Percentiles rank a stretch among this genome's conserved stretches.
phyloP scores from a whole-genome alignment of 176 grass and related monocot genomes.

The Canna indica region DNA sequence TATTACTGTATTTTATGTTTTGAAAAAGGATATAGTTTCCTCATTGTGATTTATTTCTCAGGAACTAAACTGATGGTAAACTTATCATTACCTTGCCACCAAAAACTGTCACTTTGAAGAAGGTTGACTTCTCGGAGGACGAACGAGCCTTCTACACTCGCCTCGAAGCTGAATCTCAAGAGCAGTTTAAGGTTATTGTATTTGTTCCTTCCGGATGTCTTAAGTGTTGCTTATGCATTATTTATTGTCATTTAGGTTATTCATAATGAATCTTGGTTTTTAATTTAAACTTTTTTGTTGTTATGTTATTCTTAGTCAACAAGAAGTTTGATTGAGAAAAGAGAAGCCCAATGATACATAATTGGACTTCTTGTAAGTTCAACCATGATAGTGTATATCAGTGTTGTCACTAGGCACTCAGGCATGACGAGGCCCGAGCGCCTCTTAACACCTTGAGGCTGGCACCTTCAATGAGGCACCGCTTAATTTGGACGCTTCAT shows the following conservation, averaged over 20 bases:
- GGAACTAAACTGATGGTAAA: conserved; percentile 69
- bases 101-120: conserved; percentile 76
- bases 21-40: neutral
- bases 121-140: conserved; percentile 57
- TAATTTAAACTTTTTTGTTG: neutral
- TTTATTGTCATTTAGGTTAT: neutral
- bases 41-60: conserved; percentile 25
- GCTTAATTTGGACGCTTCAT: no score
- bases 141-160: conserved; percentile 79
- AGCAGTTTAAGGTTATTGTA: conserved; percentile 77
- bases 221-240: conserved; percentile 3
- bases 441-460: no score
- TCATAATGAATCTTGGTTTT: neutral
- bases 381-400: no score
- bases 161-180: conserved; percentile 84
- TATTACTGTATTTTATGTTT: neutral
- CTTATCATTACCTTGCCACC: conserved; percentile 80
- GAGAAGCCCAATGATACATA: no score
- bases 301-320: neutral
- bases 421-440: no score
- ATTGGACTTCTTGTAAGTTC: no score
- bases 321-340: neutral
- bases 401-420: no score
- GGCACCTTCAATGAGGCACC: no score
- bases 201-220: neutral